Percentiles rank a stretch among this genome's conserved stretches.
phyloP scores from a whole-genome alignment of 805 yeast species.

The Trichomonascus vanleenenianus region DNA sequence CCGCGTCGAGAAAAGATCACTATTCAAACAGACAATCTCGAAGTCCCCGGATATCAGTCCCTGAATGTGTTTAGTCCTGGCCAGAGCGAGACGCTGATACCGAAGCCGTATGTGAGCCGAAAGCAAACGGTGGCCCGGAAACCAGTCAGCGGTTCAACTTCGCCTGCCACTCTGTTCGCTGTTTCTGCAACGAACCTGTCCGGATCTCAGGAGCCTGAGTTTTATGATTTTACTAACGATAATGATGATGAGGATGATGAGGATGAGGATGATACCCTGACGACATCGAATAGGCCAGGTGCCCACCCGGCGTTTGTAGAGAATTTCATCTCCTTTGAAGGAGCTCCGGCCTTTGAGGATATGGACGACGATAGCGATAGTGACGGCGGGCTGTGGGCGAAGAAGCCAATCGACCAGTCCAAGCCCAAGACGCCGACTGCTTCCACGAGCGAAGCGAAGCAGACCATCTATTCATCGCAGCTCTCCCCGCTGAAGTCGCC shows the following conservation, averaged over 20 bases:
- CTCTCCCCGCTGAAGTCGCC: slow-evolving; percentile 9
- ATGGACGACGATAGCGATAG: slow-evolving; percentile 30
- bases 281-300: neutral
- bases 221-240: neutral
- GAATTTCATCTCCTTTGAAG: slow-evolving; percentile 65
- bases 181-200: neutral
- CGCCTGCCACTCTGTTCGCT: slow-evolving; percentile 6
- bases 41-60: slow-evolving; percentile 1
- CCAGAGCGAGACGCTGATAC: slow-evolving; percentile 21
- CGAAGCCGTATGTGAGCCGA: slow-evolving; percentile 19
- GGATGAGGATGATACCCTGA: neutral
- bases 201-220: neutral
- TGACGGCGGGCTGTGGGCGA: slow-evolving; percentile 57
- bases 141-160: slow-evolving; percentile 11
- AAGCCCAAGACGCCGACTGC: slow-evolving; percentile 11
- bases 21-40: slow-evolving; percentile 6
- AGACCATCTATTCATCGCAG: neutral
- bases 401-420: slow-evolving; percentile 24
- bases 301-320: slow-evolving; percentile 42
- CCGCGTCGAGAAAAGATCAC: slow-evolving; percentile 2
- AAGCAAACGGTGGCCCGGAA: slow-evolving; percentile 19
- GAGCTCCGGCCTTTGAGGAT: slow-evolving; percentile 48
- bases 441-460: neutral
- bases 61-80: slow-evolving; percentile 21
- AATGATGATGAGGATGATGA: slow-evolving; percentile 10